Evolutionary conservation across 345 rosid species (phyloP), one percentile per base, ranked within the genome.

Genomic region (Durio zibethinus): DNA sequence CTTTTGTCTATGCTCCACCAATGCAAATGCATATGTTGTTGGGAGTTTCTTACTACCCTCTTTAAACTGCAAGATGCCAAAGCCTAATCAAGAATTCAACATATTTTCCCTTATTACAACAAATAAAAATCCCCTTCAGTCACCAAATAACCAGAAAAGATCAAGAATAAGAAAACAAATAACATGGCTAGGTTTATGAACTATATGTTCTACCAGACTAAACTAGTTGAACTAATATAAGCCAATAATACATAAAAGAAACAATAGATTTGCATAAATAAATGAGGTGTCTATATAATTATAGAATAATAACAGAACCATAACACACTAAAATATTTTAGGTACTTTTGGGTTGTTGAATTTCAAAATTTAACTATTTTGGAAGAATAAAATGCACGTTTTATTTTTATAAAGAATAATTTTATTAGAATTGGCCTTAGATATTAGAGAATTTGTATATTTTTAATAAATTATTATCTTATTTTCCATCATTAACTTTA

Each of bases 11-110:
- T 90, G 87, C 82, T 95, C 99, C 85, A 95, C 99, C 75, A 93
- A 72, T 52, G 98, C 99, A 88, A 93, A 95, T 38, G 92, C 98
- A 83, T 89, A 90, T 20, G 91, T 83, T 72, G 84, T 81, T n/a
- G 98, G 97, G 67, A 87, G 80, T 64, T 80, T 81, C 60, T 72
- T 63, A 59, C 69, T 50, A 48, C 83, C 81, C 77, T 69, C 94
- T 79, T 89, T 83, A 79, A 92, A 82, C 99, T 93, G 93, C 48
- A 87, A 75, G 35, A 40, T 57, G 63, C 67, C 76, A 72, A 47
- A 61, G 63, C 71, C 50, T 31, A 74, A 45, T 79, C 29, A 81
- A 42, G 54, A 71, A 63, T 43, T 33, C 35, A 80, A 76, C 64
- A 38, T 61, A 52, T 18, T 15, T 18, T 29, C 14, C 42, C 14